Evolutionary conservation across 169 alveolate species (phyloP), one percentile per base, ranked within the genome.

Genomic region (Plasmodium ovale): DNA sequence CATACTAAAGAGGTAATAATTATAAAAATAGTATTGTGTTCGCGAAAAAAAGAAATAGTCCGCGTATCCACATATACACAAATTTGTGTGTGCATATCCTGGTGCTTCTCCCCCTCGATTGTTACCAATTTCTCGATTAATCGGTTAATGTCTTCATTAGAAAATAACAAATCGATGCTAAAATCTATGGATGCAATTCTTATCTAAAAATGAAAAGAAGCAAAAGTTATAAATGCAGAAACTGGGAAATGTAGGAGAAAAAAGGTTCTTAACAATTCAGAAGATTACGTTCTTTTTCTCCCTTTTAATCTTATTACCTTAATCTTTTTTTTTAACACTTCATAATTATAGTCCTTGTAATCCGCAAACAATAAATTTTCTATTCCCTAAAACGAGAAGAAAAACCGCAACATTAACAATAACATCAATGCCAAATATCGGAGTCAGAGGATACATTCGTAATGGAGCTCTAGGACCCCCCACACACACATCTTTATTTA

Each of bases 121-220:
- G 31, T 67, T 62, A 84, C 91, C 31, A 84, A 21, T 84, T 84
- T 84, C n/a, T 44, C 23, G 19, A 68, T 54, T 56, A 84, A 44
- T 12, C 27, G 59, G 71, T 53, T 23, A 53, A 42, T 42, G 37
- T 84, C 68, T 47, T 84, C 87, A 68, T 84, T 9, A n/a, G 87
- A 42, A 54, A 84, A 29, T 56, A 84, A 47, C 19, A 69, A 39
- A 56, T 84, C 85, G 33, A 84, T 67, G 19, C 91, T 84, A 84
- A 84, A 84, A 84, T 84, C 91, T 68, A 84, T 67, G n/a, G 91
- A 84, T 14, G 87, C 69, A 27, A 54, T 39, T 84, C 91, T 67
- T 59, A 84, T 68, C 91, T 84, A 62, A 68, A 21, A 29, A 25
- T 49, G 37, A 0, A 39, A 33, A 42, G 47, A 53, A 25, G 9